Conservation (phyloP, 2,329 filamentous ascomycete species). For the Microcyclosporella mali region DNA sequence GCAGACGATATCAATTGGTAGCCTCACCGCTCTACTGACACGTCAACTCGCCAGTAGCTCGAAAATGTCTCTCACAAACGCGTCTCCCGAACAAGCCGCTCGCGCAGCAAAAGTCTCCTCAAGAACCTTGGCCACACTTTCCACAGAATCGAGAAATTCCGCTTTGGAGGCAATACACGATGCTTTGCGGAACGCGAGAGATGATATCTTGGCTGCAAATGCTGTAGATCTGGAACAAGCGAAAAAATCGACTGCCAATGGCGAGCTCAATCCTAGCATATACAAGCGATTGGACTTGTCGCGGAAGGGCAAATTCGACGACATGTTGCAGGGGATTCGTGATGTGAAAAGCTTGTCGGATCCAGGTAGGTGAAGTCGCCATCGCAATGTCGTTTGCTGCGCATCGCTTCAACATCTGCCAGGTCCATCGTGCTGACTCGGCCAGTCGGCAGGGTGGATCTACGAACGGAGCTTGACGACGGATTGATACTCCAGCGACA, state of each 20-base stretch:
- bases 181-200: conserved; percentile 63
- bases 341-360: conserved; percentile 81
- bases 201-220: conserved; percentile 80
- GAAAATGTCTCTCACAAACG: conserved; percentile 82
- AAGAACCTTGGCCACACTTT: conserved; percentile 72
- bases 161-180: conserved; percentile 77
- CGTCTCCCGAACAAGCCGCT: conserved; percentile 70
- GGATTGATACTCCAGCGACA: conserved; percentile 79
- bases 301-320: conserved; percentile 86
- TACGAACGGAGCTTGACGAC: conserved; percentile 81
- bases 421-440: conserved; percentile 25
- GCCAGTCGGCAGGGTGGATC: conserved; percentile 72
- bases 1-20: too few relatives aligned
- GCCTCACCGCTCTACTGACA: too few relatives aligned
- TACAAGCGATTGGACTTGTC: conserved; percentile 82
- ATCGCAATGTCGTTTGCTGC: neutral
- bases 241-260: conserved; percentile 64
- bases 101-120: conserved; percentile 74
- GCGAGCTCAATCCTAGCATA: conserved; percentile 71
- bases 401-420: neutral
- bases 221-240: conserved; percentile 72
- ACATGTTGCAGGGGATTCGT: conserved; percentile 92
- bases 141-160: conserved; percentile 69
- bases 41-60: too few relatives aligned
- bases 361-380: conserved; percentile 57